phyloP scores from a whole-genome alignment of 148 eudicot species.

The Mesembryanthemum crystallinum region DNA sequence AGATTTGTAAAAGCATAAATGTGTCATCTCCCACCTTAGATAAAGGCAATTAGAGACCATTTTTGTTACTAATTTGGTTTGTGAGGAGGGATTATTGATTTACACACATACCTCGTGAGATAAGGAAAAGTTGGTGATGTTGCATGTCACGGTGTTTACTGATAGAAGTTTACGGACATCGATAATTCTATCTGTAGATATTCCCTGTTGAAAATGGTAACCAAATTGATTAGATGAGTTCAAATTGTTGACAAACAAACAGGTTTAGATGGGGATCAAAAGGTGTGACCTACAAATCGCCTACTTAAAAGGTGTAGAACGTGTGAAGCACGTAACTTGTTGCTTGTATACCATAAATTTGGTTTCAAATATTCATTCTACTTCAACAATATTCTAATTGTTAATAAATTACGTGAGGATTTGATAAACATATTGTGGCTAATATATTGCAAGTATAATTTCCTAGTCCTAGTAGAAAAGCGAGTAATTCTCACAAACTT shows the following conservation, averaged over 20 bases:
- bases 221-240: not conserved
- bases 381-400: not conserved
- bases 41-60: not conserved
- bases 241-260: not conserved
- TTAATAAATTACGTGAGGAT: constrained; percentile 7
- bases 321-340: constrained; percentile 18
- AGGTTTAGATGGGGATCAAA: constrained; percentile 16
- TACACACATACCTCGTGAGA: constrained; percentile 88
- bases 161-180: constrained; percentile 78
- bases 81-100: not conserved
- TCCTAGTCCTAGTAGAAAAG: no score
- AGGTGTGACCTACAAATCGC: constrained; percentile 1
- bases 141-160: constrained; percentile 66
- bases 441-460: no score
- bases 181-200: constrained; percentile 87
- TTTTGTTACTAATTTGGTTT: not conserved
- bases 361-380: not conserved
- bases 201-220: constrained; percentile 53
- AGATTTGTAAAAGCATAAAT: no score
- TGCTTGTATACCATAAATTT: constrained; percentile 9
- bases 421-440: no score
- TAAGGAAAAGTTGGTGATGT: constrained; percentile 74
- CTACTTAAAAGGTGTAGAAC: not conserved
- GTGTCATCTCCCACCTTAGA: constrained; percentile 1
- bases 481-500: no score